A percentile compares a stretch with the other conserved stretches of the same genome.
These are phyloP conservation scores for Colletotrichum simmondsii DNA, from an alignment of 2,329 filamentous ascomycete species.

Conservation along the genomic window DNA sequence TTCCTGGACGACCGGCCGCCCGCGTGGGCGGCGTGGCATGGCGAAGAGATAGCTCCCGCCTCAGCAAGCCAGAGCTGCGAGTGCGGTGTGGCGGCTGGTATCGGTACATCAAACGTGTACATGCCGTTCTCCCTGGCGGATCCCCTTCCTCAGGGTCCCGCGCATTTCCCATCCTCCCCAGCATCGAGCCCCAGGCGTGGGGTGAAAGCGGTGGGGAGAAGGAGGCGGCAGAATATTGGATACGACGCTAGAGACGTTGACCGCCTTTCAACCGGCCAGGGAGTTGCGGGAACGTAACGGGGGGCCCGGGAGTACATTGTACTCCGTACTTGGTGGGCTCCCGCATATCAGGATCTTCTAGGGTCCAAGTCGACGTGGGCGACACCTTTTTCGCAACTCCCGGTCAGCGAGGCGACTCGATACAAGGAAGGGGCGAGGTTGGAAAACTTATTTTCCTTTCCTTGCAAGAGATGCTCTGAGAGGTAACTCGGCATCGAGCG, in stretches of 20 bases:
- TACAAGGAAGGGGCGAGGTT: background rate
- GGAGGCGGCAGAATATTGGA: conserved; percentile 26
- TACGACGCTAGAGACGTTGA: conserved; percentile 18
- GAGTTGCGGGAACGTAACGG: conserved; percentile 25
- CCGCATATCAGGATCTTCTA: conserved; percentile 9
- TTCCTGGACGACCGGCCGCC: conserved; percentile 26
- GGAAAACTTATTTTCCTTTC: background rate
- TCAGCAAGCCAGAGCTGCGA: conserved; percentile 14
- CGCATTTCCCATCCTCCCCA: conserved; percentile 28
- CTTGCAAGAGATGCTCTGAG: background rate
- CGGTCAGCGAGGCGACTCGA: background rate
- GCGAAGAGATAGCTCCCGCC: conserved; percentile 28
- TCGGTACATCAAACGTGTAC: conserved; percentile 8
- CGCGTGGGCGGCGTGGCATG: conserved; percentile 34
- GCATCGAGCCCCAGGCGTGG: conserved; percentile 33
- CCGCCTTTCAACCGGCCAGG: conserved; percentile 19
- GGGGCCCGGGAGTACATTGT: conserved; percentile 7
- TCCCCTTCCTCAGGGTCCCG: conserved; percentile 28
- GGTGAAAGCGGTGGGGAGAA: conserved; percentile 30
- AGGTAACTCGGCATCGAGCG: background rate
- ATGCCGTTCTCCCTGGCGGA: conserved; percentile 11
- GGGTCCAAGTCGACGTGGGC: background rate
- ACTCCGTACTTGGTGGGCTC: conserved; percentile 20
- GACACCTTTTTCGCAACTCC: background rate
- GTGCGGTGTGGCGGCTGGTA: conserved; percentile 11